Evolutionary conservation across 2,329 filamentous ascomycete species (phyloP).

Genomic region (Monilinia laxa): DNA sequence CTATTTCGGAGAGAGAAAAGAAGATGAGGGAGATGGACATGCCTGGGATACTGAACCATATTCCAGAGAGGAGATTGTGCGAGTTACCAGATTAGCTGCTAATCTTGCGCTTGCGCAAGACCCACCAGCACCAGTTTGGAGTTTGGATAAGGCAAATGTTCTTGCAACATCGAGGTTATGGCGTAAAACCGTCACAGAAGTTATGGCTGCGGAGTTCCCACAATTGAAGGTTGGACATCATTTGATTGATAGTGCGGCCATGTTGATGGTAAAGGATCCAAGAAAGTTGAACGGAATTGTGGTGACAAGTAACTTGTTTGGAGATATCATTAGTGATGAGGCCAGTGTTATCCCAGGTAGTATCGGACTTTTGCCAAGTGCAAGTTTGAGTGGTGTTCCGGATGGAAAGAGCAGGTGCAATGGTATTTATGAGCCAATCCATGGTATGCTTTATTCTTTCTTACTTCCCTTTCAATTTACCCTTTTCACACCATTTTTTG

Average conservation of each 20-base stretch:
- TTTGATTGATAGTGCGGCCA: constrained; percentile 93
- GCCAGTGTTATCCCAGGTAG: constrained; percentile 91
- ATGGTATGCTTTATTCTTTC: constrained; percentile 58
- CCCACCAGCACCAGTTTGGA: constrained; percentile 77
- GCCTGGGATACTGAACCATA: constrained; percentile 88
- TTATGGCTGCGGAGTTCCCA: constrained; percentile 86
- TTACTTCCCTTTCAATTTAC: background rate
- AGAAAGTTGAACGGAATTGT: constrained; percentile 84
- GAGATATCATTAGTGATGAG: constrained; percentile 95
- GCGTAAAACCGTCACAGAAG: constrained; percentile 81
- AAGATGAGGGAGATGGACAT: constrained; percentile 70
- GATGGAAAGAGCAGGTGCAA: constrained; percentile 83
- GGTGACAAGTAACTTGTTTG: constrained; percentile 91
- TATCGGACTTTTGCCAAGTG: constrained; percentile 83
- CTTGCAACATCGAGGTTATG: constrained; percentile 86
- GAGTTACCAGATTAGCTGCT: constrained; percentile 78
- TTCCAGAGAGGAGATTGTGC: constrained; percentile 80
- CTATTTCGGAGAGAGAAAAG: constrained; percentile 89
- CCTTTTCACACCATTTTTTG: background rate
- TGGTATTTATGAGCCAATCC: constrained; percentile 97
- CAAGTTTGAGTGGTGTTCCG: constrained; percentile 81
- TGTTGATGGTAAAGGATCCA: constrained; percentile 97
- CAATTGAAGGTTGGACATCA: constrained; percentile 82
- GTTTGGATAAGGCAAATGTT: constrained; percentile 94
- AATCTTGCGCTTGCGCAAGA: constrained; percentile 75